A percentile compares a stretch with the other conserved stretches of the same genome.
These are phyloP conservation scores for Nakataea oryzae DNA, from an alignment of 2,329 filamentous ascomycete genomes.

Conservation along the genomic window DNA sequence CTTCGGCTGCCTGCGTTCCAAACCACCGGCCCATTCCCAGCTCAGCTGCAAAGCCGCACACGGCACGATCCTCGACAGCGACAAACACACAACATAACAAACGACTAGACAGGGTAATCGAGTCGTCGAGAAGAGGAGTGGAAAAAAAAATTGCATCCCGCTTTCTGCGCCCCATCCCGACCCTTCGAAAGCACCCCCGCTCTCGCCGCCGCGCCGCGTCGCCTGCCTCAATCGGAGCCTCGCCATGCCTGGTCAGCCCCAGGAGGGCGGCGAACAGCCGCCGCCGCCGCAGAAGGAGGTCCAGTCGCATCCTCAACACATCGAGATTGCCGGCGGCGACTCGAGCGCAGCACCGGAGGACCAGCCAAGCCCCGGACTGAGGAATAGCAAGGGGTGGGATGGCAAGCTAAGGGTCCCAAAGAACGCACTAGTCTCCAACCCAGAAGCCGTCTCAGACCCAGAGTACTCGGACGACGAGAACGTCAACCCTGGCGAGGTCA, in stretches of 20 bases:
- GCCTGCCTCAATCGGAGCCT: background rate
- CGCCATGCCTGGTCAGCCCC: background rate
- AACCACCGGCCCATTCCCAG: background rate
- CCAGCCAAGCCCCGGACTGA: slow-evolving; percentile 34
- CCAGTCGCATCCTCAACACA: background rate
- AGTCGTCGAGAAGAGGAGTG: no score
- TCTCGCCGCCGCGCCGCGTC: background rate
- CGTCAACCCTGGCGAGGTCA: slow-evolving; percentile 60
- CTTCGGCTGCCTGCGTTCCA: background rate
- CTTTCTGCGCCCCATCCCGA: background rate
- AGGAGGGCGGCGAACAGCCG: background rate
- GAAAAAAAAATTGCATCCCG: background rate
- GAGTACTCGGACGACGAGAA: slow-evolving; percentile 71
- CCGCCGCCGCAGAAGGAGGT: background rate
- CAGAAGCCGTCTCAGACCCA: slow-evolving; percentile 72
- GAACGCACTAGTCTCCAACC: slow-evolving; percentile 60
- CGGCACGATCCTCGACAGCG: background rate
- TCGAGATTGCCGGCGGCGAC: background rate
- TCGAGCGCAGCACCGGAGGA: slow-evolving; percentile 12
- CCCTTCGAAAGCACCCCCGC: background rate
- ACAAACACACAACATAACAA: no score
- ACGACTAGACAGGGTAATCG: no score
- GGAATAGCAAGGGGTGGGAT: slow-evolving; percentile 67
- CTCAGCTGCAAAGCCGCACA: background rate
- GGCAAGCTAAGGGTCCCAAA: slow-evolving; percentile 70